Evolutionary conservation across 805 yeast genomes (phyloP).

Genomic region (Ogataea wickerhamii): DNA sequence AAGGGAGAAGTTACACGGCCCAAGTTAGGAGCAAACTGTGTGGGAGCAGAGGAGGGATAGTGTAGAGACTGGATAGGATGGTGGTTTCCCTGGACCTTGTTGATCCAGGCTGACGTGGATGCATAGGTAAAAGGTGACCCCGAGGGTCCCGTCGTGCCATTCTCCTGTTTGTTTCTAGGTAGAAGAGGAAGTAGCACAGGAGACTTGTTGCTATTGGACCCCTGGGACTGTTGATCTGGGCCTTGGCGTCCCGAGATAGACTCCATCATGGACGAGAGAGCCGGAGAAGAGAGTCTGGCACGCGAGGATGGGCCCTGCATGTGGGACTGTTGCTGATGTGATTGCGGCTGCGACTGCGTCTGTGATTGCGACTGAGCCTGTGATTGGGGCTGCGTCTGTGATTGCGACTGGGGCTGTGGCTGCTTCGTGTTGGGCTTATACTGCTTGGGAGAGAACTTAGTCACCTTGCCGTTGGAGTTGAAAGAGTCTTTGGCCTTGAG

Average conservation of each 20-base stretch:
- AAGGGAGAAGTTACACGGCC: constrained; percentile 64
- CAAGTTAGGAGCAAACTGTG: constrained; percentile 65
- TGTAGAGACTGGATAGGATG: constrained; percentile 50
- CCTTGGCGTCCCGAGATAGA: constrained; percentile 7
- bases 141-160: constrained; percentile 17
- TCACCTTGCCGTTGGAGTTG: constrained; percentile 19
- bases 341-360: constrained; percentile 9
- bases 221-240: constrained; percentile 2
- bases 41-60: constrained; percentile 66
- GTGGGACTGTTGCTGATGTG: constrained; percentile 7
- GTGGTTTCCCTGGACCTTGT: constrained; percentile 24
- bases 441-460: constrained; percentile 37
- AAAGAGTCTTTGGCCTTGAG: constrained; percentile 45
- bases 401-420: constrained; percentile 11
- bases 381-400: constrained; percentile 12
- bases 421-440: constrained; percentile 32
- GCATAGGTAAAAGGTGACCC: constrained; percentile 30
- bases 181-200: constrained; percentile 40
- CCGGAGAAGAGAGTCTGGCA: constrained; percentile 17
- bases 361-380: constrained; percentile 34
- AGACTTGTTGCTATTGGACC: constrained; percentile 20
- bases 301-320: background rate
- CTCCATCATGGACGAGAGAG: constrained; percentile 15
- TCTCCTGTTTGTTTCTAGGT: constrained; percentile 33
- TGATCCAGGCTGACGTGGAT: constrained; percentile 27